Evolutionary conservation across 1,284 basidiomycete genomes (phyloP), one percentile per base, ranked within the genome.

Genomic region (Thecaphora frezii): DNA sequence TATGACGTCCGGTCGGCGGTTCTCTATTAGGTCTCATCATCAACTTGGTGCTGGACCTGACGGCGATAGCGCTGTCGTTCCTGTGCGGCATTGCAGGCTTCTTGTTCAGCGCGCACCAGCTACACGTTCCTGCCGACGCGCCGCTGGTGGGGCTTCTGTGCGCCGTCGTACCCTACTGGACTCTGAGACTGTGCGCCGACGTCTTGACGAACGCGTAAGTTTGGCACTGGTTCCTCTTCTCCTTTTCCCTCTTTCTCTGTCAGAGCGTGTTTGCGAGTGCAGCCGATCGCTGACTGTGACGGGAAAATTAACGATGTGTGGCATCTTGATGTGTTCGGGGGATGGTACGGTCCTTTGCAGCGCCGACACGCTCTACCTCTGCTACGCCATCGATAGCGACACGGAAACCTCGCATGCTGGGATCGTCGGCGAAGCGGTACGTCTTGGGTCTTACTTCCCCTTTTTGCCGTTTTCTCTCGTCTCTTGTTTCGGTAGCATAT

Each of bases 321-420:
- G n/a, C n/a, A n/a, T n/a, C n/a, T n/a, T n/a, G n/a, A n/a, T n/a
- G n/a, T n/a, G n/a, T n/a, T n/a, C n/a, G n/a, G n/a, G n/a, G n/a
- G n/a, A n/a, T n/a, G n/a, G n/a, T n/a, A n/a, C n/a, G n/a, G 19
- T 28, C 21, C 19, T 51, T 44, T 46, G 44, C 33, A 85, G 83
- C 30, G 87, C 89, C 54, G 91, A 93, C 73, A 88, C 90, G 2
- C 74, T 93, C 48, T 93, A 91, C 75, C 83, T 93, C 39, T 93
- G 91, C 73, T 91, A 91, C 74, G 89, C 90, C 69, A 89, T 93
- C 49, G 91, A 93, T 75, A 36, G 33, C 33, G 33, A 36, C 33
- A 16, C 33, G 12, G 33, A 36, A 16, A 36, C 33, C 33, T 9
- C 12, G 16, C 33, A 36, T 14, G 33, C 33, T 16, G 7, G 18